phyloP scores from a whole-genome alignment of 192 early-diverging fungal species.

The Mortierella hygrophila region DNA sequence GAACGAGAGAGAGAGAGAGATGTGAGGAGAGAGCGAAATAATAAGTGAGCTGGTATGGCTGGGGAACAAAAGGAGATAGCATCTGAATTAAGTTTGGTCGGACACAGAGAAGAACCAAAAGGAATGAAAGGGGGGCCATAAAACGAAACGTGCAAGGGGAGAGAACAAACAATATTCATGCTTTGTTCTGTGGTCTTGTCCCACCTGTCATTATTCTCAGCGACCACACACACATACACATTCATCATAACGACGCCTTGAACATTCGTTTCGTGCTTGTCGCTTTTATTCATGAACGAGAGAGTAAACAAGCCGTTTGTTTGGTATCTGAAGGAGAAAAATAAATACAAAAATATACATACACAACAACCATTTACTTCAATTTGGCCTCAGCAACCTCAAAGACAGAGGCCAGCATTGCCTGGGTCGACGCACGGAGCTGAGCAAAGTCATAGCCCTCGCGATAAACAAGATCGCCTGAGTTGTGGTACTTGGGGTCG shows the following conservation, averaged over 20 bases:
- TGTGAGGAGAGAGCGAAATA: background rate
- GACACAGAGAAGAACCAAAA: background rate
- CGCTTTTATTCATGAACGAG: background rate
- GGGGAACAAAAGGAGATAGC: too few species aligned
- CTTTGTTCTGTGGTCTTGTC: background rate
- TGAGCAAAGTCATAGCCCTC: conserved; percentile 60
- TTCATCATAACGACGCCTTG: background rate
- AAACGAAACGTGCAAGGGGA: background rate
- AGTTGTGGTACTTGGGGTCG: conserved; percentile 63
- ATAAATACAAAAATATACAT: background rate
- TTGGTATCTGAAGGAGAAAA: background rate
- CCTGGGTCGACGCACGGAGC: conserved; percentile 52
- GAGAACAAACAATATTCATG: background rate
- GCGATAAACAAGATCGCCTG: conserved; percentile 57
- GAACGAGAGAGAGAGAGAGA: background rate
- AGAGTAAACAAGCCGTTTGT: background rate
- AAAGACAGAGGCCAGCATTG: conserved; percentile 60
- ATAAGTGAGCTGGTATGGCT: background rate
- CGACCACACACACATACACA: background rate
- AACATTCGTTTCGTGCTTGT: background rate
- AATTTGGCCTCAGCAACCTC: conserved; percentile 56
- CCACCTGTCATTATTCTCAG: background rate
- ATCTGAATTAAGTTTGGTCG: too few species aligned
- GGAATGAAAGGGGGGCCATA: background rate
- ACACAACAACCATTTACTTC: background rate